Evolutionary conservation across 1,139 yeast species (phyloP), one percentile per base, ranked within the genome.

Genomic region (Suhomyces atakaporum): DNA sequence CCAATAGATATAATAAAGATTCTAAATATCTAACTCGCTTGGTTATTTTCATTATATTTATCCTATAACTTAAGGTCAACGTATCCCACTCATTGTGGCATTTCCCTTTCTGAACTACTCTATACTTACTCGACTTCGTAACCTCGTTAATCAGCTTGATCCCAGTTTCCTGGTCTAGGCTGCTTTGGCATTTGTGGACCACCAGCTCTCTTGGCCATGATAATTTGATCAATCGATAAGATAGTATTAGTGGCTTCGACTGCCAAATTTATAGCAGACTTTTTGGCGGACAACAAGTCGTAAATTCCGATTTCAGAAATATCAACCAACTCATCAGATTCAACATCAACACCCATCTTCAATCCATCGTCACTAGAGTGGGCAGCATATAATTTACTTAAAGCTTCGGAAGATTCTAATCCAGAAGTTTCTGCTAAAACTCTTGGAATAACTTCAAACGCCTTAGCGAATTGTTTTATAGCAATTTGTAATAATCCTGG

Each of bases 401-500:
- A 70, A 10, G 85, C 82, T 58, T 89, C 97, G 19, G 94, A 81
- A 9, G 95, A 79, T 56, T 92, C 96, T 50, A 90, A 70, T 27
- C 98, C 98, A 5, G 97, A 83, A 30, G 97, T 92, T 59, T 90
- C 97, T 16, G 97, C 94, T 50, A 92, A 73, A 6, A 94, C 84
- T 56, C 96, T 77, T 43, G 98, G 98, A 40, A 92, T 74, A 11
- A 88, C 88, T 66, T 92, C 98, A 61, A 92, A 90, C 1, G 97
- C 96, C 54, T 84, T 83, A 12, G 96, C 98, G 63, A 81, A 92
- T 55, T 85, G 84, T 67, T 92, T 92, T 54, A 92, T 92, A 33
- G 97, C 96, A 46, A 92, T 77, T 63, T 90, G 98, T 51, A 88
- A 63, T 45, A 90, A 72, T 28, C 97, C 98, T 11, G 98, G 95